Conservation (phyloP, 2,329 filamentous ascomycete species). For the Penicillium paneum region DNA sequence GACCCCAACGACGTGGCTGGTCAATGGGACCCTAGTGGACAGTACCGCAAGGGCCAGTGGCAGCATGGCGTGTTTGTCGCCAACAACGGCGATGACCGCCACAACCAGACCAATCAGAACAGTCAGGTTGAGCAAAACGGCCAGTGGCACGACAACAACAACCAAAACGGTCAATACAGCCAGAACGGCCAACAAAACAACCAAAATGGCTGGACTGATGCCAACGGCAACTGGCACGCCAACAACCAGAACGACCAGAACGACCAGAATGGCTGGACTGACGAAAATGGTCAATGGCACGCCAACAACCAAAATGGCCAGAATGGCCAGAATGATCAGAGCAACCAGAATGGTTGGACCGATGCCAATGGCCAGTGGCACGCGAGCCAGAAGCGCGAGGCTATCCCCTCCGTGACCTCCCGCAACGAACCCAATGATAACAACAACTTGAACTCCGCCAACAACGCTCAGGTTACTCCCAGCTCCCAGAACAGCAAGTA, state of each 20-base stretch:
- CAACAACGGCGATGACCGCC: conserved; percentile 10
- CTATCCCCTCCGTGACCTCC: neutral
- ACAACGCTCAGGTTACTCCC: conserved; percentile 3
- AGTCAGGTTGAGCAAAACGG: neutral
- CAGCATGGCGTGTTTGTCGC: conserved; percentile 17
- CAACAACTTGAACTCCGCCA: conserved; percentile 2
- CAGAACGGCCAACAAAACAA: conserved; percentile 1
- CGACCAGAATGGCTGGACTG: conserved; percentile 13
- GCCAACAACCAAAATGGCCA: neutral
- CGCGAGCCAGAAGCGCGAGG: neutral
- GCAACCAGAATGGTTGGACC: conserved; percentile 13
- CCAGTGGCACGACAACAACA: conserved; percentile 5
- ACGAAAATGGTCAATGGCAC: conserved; percentile 14
- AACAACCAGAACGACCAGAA: neutral
- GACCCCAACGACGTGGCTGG: conserved; percentile 21
- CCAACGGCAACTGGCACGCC: conserved; percentile 1
- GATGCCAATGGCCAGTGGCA: conserved; percentile 16
- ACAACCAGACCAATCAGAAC: neutral
- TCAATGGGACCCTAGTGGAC: conserved; percentile 21
- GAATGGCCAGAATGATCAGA: conserved; percentile 5
- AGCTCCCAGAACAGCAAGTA: neutral
- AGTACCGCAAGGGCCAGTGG: conserved; percentile 23
- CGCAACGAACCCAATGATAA: neutral
- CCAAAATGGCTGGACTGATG: conserved; percentile 13
- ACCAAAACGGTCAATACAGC: conserved; percentile 3